Evolutionary conservation across 2,329 filamentous ascomycete species (phyloP), one percentile per base, ranked within the genome.

Genomic region (Proliferodiscus dingleyae): DNA sequence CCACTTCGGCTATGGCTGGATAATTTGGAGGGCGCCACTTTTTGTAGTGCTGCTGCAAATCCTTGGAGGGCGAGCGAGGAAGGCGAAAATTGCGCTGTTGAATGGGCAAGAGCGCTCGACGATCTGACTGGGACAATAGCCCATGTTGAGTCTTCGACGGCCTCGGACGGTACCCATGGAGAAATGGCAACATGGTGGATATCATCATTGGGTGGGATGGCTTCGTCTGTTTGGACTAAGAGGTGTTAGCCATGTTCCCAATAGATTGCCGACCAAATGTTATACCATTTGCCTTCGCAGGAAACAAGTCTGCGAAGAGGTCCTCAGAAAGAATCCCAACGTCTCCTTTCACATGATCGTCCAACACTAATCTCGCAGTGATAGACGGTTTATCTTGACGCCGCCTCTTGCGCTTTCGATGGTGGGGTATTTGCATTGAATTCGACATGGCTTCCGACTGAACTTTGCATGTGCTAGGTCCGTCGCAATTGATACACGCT

Each of bases 321-420:
- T 95, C 89, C 59, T 89, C 84, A 10, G 91, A 95, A 43, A 97
- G 68, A 53, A 93, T 78, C 52, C 89, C 93, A 51, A 90, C 77
- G 62, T 95, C 88, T 43, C 87, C 88, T 67, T 85, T 87, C 59
- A 95, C 75, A 64, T 86, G 84, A 62, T 89, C 86, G 66, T 95
- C 89, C 46, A 96, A 79, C 29, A 94, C 77, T 41, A 97, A 74
- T 47, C 86, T 82, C 46, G 89, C 90, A 47, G 87, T 77, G 47
- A 95, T 75, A 34, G 90, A 77, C 6, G 85, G 77, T 65, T 87
- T 89, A 64, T 93, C 80, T 55, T 80, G 73, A 41, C 79, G 73
- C 52, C 79, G 71, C 47, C 77, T 70, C 45, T 69, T 69, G 47
- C 70, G 69, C 60, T 68, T 72, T 56, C 65, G 55, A 37, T 51